Evolutionary conservation across 768 basidiomycete genomes (phyloP).

Genomic region (Lactarius pseudohatsudake): DNA sequence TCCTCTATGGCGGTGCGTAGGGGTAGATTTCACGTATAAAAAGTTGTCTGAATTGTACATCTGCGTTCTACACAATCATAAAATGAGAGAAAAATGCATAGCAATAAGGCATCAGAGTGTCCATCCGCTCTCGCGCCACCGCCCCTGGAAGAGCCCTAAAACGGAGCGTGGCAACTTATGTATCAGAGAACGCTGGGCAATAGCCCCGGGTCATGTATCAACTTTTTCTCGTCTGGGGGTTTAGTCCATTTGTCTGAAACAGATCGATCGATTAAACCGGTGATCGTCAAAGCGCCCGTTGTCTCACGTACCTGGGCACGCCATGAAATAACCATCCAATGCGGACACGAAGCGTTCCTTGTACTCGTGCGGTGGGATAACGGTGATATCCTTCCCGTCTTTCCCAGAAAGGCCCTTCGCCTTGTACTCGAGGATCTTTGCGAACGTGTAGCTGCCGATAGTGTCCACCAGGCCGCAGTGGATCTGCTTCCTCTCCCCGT

Average conservation of each 20-base stretch:
- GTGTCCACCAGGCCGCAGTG: constrained; percentile 82
- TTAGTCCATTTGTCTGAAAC: constrained; percentile 42
- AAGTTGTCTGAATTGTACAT: background rate
- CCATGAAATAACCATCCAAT: constrained; percentile 71
- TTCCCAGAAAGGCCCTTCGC: constrained; percentile 64
- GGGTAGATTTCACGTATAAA: background rate
- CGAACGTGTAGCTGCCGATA: constrained; percentile 83
- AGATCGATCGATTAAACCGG: background rate
- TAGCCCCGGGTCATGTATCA: constrained; percentile 32
- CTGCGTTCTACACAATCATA: constrained; percentile 5
- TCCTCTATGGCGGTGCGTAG: background rate
- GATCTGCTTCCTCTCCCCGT: constrained; percentile 63
- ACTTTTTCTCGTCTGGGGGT: constrained; percentile 36
- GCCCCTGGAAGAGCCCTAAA: constrained; percentile 1
- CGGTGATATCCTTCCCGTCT: constrained; percentile 71
- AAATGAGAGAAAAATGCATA: constrained; percentile 7
- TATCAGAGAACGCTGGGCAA: constrained; percentile 39
- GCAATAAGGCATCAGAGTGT: background rate
- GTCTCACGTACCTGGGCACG: constrained; percentile 61
- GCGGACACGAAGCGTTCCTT: constrained; percentile 73
- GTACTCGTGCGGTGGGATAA: constrained; percentile 79
- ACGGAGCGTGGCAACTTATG: background rate
- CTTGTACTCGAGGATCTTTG: constrained; percentile 83
- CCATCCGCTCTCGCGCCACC: background rate
- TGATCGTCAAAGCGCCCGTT: background rate